Evolutionary conservation across 2,329 filamentous ascomycete genomes (phyloP).

Genomic region (Epichloe uncinata): DNA sequence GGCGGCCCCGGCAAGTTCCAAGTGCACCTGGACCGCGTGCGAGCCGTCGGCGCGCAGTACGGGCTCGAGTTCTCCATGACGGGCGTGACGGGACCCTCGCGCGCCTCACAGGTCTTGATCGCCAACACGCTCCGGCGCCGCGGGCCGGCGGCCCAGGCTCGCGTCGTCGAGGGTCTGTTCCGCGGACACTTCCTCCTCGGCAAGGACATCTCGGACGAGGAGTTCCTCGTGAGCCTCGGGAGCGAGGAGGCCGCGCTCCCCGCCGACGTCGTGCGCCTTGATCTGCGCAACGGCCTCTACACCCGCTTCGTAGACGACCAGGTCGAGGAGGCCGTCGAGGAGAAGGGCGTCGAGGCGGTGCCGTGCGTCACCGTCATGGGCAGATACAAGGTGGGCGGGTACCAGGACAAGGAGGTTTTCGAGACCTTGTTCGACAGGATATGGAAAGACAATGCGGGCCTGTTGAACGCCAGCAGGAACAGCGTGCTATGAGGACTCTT

Average conservation of each 20-base stretch:
- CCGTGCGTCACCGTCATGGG: conserved; percentile 62
- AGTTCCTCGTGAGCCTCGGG: conserved; percentile 24
- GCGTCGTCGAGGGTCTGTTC: conserved; percentile 29
- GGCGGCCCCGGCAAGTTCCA: conserved; percentile 16
- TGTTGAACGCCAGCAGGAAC: not conserved
- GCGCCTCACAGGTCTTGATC: conserved; percentile 33
- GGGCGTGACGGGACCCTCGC: conserved; percentile 31
- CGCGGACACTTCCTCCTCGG: conserved; percentile 27
- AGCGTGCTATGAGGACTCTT: too few species aligned
- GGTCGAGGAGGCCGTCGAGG: conserved; percentile 14
- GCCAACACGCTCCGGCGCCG: conserved; percentile 23
- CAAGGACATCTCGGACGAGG: conserved; percentile 27
- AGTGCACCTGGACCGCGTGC: conserved; percentile 18
- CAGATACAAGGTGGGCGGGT: conserved; percentile 55
- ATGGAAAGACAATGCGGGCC: conserved; percentile 5
- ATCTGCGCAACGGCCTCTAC: conserved; percentile 17
- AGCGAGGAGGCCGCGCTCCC: conserved; percentile 18
- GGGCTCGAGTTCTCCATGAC: conserved; percentile 27
- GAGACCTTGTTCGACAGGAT: conserved; percentile 52
- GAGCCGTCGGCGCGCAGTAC: conserved; percentile 18
- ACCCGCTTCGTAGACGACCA: conserved; percentile 18
- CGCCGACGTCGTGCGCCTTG: conserved; percentile 13
- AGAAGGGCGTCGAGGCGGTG: conserved; percentile 45
- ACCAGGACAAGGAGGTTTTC: conserved; percentile 54
- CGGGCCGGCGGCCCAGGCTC: conserved; percentile 22